Evolutionary conservation across 148 eudicot species (phyloP), one percentile per base, ranked within the genome.

Genomic region (Nepenthes mirabilis): DNA sequence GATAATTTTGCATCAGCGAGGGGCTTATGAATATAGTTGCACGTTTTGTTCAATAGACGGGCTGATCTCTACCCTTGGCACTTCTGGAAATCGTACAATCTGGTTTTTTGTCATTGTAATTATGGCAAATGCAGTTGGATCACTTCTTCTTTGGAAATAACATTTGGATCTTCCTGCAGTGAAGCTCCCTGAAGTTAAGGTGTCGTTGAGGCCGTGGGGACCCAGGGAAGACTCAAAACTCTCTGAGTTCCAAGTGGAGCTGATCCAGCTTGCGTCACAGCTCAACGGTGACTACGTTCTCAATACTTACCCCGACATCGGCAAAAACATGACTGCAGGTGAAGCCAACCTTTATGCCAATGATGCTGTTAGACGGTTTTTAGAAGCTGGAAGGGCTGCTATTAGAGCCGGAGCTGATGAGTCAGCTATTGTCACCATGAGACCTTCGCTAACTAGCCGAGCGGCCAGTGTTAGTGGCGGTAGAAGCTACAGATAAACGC

Each of bases 301-400:
- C 12, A 86, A 86, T 63, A 59, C 78, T 12, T 90, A 90, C 71
- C 94, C 97, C 0, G 77, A 83, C 64, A 83, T 86, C 58, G 97
- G 97, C 47, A 76, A 75, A 61, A 77, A 67, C 72, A 83, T 90
- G 94, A 86, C 79, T 0, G 94, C 82, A 3, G 75, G 66, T 55
- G 80, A 76, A 77, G 97, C 82, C 56, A 83, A 86, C 65, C 62
- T 64, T 35, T 90, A 90, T 47, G 90, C 83, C 1, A 85, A 86
- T 75, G 81, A 76, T 73, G 84, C 97, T 23, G 88, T 86, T 5
- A 70, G 61, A 51, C 81, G 90, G 59, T 88, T 91, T 74, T 56
- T 85, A 65, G 88, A 84, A 74, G 98, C 98, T 12, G 98, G 98
- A 53, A 82, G 79, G 73, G 82, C 96, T 56, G 98, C 98, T 63